Percentiles rank a stretch among this genome's conserved stretches.
Conservation (phyloP, 306 rosid species). For the Crataegus laevigata region DNA sequence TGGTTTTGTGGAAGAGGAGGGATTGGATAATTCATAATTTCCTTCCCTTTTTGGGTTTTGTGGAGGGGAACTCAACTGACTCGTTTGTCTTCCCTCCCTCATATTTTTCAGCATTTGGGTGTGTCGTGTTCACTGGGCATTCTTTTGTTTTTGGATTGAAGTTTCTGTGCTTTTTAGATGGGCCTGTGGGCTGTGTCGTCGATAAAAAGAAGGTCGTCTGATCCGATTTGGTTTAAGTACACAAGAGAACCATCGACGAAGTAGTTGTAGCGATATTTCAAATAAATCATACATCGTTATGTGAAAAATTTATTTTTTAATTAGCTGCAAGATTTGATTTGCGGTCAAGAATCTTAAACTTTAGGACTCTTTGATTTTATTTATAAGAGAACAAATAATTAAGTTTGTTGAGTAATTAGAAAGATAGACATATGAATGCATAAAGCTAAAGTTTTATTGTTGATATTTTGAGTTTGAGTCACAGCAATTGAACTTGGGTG, state of each 20-base stretch:
- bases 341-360: too few relatives aligned
- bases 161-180: background rate
- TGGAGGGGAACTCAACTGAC: conserved; percentile 56
- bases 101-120: conserved; percentile 16
- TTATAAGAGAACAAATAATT: background rate
- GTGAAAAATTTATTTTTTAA: too few relatives aligned
- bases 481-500: too few relatives aligned
- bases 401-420: too few relatives aligned
- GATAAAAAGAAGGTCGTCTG: background rate
- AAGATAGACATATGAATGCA: background rate
- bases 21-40: conserved; percentile 53
- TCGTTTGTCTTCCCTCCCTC: conserved; percentile 22
- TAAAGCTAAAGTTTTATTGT: background rate
- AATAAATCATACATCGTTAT: too few relatives aligned
- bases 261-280: too few relatives aligned
- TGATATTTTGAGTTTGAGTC: too few relatives aligned
- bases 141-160: background rate
- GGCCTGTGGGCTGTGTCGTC: background rate
- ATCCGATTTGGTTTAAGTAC: background rate
- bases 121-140: background rate
- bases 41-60: conserved; percentile 32
- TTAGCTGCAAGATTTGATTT: too few relatives aligned
- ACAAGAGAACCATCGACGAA: too few relatives aligned
- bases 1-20: conserved; percentile 23
- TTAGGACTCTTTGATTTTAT: background rate